Evolutionary conservation across 2,329 filamentous ascomycete genomes (phyloP).

Genomic region (Ceratocystis alfenasii): DNA sequence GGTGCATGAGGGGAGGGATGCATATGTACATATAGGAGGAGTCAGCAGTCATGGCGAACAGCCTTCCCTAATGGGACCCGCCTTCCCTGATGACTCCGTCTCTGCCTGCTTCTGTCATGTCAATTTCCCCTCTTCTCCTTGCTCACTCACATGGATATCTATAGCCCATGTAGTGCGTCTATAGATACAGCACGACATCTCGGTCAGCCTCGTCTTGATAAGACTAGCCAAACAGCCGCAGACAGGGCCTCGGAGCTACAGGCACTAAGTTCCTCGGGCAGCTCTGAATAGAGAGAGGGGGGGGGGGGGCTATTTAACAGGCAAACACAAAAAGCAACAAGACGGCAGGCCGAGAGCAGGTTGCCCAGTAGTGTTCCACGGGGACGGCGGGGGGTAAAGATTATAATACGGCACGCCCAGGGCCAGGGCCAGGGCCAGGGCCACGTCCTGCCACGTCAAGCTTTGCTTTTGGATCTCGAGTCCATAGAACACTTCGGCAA

Average conservation of each 20-base stretch:
- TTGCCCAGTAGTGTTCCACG: neutral
- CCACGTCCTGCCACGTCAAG: neutral
- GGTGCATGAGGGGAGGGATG: neutral
- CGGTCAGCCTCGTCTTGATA: slow-evolving; percentile 1
- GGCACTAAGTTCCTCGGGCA: neutral
- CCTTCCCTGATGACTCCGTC: neutral
- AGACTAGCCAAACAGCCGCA: neutral
- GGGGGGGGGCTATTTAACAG: no score
- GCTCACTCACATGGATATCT: neutral
- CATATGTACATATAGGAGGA: neutral
- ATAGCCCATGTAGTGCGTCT: neutral
- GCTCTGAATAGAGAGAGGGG: neutral
- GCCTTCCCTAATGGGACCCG: neutral
- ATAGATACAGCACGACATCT: neutral
- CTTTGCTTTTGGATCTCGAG: no score
- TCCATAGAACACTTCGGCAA: no score
- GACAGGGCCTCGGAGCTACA: neutral
- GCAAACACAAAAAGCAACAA: neutral
- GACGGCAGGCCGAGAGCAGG: neutral
- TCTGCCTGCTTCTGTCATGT: neutral
- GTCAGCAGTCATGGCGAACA: neutral
- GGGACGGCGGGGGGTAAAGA: neutral
- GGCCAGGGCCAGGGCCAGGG: neutral
- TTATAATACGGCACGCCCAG: neutral
- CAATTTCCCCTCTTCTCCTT: neutral